These are phyloP conservation scores for Dissoconium aciculare DNA, from an alignment of 2,329 filamentous ascomycete species.

Conservation along the genomic window DNA sequence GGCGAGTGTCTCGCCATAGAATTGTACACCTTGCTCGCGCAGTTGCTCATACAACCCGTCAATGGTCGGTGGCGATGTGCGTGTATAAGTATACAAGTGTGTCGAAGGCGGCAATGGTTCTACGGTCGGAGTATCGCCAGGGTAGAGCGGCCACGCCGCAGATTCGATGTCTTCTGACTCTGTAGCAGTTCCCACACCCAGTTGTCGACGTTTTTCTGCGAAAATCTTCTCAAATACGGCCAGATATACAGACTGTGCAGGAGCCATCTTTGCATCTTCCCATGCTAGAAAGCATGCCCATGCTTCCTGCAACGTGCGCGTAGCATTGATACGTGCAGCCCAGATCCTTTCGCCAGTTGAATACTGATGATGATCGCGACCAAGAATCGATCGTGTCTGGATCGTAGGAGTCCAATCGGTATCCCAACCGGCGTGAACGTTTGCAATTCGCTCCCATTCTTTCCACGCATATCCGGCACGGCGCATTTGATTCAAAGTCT, in stretches of 20 bases:
- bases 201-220: slow-evolving; percentile 18
- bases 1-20: slow-evolving; percentile 37
- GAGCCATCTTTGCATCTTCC: slow-evolving; percentile 28
- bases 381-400: slow-evolving; percentile 38
- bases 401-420: slow-evolving; percentile 48
- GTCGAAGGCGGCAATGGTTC: slow-evolving; percentile 42
- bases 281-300: slow-evolving; percentile 50
- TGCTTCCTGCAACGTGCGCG: slow-evolving; percentile 46
- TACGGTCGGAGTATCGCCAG: slow-evolving; percentile 46
- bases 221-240: slow-evolving; percentile 45
- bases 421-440: slow-evolving; percentile 47
- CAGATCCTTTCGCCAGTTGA: slow-evolving; percentile 24
- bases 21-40: slow-evolving; percentile 34
- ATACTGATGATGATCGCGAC: slow-evolving; percentile 8
- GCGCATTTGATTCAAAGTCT: slow-evolving; percentile 40
- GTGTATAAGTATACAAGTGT: slow-evolving; percentile 50
- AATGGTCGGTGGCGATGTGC: slow-evolving; percentile 45
- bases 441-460: slow-evolving; percentile 39
- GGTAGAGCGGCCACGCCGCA: slow-evolving; percentile 26
- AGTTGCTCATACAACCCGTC: slow-evolving; percentile 46
- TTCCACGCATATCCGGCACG: slow-evolving; percentile 42
- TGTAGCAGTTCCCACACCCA: background rate
- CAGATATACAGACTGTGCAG: slow-evolving; percentile 32
- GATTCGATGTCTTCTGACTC: background rate
- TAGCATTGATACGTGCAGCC: slow-evolving; percentile 43